A percentile compares a stretch with the other conserved stretches of the same genome.
Evolutionary conservation across 2,329 filamentous ascomycete species (phyloP).

Genomic region (Colletotrichum salicis): DNA sequence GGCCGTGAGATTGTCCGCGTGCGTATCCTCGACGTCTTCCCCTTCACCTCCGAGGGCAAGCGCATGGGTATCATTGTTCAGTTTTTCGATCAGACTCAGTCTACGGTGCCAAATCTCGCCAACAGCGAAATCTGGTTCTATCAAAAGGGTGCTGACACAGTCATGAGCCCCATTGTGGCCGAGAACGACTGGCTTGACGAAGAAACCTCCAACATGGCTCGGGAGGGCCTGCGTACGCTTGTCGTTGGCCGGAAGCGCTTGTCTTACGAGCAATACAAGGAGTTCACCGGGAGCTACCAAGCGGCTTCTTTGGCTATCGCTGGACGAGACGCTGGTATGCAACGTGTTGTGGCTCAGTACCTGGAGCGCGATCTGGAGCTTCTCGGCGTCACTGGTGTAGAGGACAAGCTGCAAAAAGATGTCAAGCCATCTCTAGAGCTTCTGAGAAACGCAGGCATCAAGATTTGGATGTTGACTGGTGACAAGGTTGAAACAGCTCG

Average conservation of each 20-base stretch:
- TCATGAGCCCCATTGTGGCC: slow-evolving; percentile 95
- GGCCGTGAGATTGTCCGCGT: slow-evolving; percentile 83
- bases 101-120: slow-evolving; percentile 58
- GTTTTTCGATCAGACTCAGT: slow-evolving; percentile 72
- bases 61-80: slow-evolving; percentile 97
- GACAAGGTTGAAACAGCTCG: slow-evolving; percentile 98
- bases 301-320: slow-evolving; percentile 84
- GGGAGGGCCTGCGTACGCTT: slow-evolving; percentile 91
- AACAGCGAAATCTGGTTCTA: slow-evolving; percentile 95
- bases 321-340: slow-evolving; percentile 84
- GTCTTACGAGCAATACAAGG: slow-evolving; percentile 79
- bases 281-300: slow-evolving; percentile 80
- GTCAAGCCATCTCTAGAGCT: slow-evolving; percentile 96
- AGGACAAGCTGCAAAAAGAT: slow-evolving; percentile 94
- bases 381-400: slow-evolving; percentile 95
- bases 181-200: slow-evolving; percentile 99
- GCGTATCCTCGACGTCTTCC: slow-evolving; percentile 92
- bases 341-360: slow-evolving; percentile 79
- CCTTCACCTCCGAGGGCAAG: slow-evolving; percentile 97
- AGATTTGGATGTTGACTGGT: slow-evolving; percentile 99
- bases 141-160: slow-evolving; percentile 97
- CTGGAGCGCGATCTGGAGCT: slow-evolving; percentile 91
- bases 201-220: slow-evolving; percentile 99
- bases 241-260: slow-evolving; percentile 94
- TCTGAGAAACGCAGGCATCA: slow-evolving; percentile 95